A percentile compares a stretch with the other conserved stretches of the same genome.
Evolutionary conservation across 257 asterid genomes (phyloP).

Genomic region (Solanum rostratum): DNA sequence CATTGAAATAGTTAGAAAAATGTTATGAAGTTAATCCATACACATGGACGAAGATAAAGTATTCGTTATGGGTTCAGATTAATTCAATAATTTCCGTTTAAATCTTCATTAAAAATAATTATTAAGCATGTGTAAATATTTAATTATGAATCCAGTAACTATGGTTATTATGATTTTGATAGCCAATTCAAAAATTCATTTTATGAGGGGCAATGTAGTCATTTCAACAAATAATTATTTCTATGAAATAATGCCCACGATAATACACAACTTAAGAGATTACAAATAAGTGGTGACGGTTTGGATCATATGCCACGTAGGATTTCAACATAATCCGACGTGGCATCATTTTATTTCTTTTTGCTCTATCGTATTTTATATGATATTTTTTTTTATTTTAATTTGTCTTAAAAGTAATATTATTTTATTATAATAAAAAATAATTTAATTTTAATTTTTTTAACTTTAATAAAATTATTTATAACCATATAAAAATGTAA

Average conservation of each 20-base stretch:
- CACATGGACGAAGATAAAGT: neutral
- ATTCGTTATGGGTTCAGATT: neutral
- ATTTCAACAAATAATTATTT: neutral
- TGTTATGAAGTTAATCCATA: neutral
- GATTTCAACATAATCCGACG: neutral
- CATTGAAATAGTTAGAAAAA: neutral
- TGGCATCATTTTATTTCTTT: neutral
- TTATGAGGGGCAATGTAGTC: neutral
- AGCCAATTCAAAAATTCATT: neutral
- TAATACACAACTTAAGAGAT: neutral
- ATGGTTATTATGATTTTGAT: neutral
- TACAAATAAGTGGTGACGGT: neutral
- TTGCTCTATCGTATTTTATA: no score
- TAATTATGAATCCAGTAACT: neutral
- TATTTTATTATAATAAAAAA: no score
- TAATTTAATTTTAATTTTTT: no score
- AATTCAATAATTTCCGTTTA: neutral
- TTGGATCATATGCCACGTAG: slow-evolving; percentile 2
- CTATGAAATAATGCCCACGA: neutral
- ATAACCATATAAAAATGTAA: no score
- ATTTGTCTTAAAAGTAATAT: no score
- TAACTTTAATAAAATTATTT: no score
- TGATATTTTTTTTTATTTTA: no score
- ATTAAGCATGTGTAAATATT: neutral
- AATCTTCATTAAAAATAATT: neutral